Conservation (phyloP, 257 asterid genomes). For the Nicotiana obtusifolia region DNA sequence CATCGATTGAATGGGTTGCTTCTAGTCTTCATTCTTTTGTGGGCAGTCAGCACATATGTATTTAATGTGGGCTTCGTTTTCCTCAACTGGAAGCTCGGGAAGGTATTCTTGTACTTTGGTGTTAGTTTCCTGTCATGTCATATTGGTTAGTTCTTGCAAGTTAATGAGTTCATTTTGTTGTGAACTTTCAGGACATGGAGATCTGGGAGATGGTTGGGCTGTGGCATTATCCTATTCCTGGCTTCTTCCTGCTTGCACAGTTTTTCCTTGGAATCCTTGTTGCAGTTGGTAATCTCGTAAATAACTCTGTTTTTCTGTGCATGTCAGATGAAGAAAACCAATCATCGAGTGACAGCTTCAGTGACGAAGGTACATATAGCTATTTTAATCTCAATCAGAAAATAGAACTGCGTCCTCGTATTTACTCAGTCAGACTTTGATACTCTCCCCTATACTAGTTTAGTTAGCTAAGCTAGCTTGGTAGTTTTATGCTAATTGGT, state of each 20-base stretch:
- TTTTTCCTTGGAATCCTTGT: conserved; percentile 93
- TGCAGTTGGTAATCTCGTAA: conserved; percentile 96
- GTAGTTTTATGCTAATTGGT: neutral
- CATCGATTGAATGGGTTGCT: conserved; percentile 91
- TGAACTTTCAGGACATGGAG: conserved; percentile 76
- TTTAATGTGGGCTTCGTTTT: conserved; percentile 89
- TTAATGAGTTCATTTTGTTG: conserved; percentile 18
- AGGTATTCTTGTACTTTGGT: conserved; percentile 48
- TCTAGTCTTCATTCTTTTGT: conserved; percentile 95
- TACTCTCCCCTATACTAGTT: conserved; percentile 1
- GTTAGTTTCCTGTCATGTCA: conserved; percentile 12
- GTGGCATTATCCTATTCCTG: conserved; percentile 99
- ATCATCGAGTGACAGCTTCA: conserved; percentile 41
- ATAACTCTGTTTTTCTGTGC: conserved; percentile 72
- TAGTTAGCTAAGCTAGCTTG: conserved; percentile 3
- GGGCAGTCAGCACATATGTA: conserved; percentile 96
- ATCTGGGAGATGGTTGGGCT: conserved; percentile 99
- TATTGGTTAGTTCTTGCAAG: conserved; percentile 4
- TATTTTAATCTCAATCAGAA: conserved; percentile 14
- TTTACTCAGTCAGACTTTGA: neutral
- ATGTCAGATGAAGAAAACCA: conserved; percentile 73
- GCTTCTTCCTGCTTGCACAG: conserved; percentile 90
- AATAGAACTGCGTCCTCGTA: neutral
- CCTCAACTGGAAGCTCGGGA: conserved; percentile 74
- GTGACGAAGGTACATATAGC: conserved; percentile 63